Conservation (phyloP, 73 alveolate genomes). For the Tetrahymena thermophila region DNA sequence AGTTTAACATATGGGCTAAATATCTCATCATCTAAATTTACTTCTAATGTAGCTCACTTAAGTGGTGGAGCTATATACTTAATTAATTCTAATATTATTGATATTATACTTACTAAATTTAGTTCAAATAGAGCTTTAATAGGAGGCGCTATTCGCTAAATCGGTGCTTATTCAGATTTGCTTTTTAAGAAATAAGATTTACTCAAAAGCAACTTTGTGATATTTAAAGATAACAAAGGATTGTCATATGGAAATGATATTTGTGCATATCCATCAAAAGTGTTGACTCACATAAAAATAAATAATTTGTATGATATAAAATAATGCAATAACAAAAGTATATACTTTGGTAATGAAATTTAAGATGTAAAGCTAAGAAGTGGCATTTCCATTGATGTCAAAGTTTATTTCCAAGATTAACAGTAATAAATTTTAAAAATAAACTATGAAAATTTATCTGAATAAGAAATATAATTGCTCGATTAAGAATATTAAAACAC, state of each 20-base stretch:
- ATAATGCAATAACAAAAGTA: background rate
- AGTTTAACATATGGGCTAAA: background rate
- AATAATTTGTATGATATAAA: background rate
- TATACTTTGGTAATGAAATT: background rate
- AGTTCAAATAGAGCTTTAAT: background rate
- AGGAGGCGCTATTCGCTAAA: background rate
- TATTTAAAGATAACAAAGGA: background rate
- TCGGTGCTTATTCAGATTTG: background rate
- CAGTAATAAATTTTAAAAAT: background rate
- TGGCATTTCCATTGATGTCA: background rate
- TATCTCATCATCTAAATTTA: background rate
- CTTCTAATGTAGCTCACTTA: background rate
- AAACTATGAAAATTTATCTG: background rate
- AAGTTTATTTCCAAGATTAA: background rate
- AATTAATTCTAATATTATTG: background rate
- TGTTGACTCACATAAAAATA: background rate
- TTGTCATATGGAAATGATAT: background rate
- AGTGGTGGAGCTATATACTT: background rate
- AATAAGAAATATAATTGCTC: background rate
- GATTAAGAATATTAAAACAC: background rate
- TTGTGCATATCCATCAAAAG: background rate
- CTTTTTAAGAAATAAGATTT: background rate
- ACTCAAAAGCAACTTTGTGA: background rate
- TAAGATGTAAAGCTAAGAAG: background rate
- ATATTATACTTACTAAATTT: background rate